Evolutionary conservation across 352 stramenopile genomes (phyloP), one percentile per base, ranked within the genome.

Genomic region (Pythium dissimile): DNA sequence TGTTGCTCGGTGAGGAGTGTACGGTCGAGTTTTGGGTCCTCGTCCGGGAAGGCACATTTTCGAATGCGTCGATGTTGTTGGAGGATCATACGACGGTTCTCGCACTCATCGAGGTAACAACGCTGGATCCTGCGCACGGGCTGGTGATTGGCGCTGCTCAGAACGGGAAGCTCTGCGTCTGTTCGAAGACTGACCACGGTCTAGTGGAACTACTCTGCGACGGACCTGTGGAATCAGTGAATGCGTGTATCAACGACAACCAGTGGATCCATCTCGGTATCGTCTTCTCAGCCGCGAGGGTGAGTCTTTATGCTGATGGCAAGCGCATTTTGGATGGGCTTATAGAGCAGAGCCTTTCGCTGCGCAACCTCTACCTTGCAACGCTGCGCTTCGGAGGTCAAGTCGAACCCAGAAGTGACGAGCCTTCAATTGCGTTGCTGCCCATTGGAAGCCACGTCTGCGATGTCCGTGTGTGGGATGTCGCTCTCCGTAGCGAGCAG

Each of bases 381-480:
- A 28, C 61, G 15, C 11, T 68, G 13, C 47, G 13, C 15, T 56
- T 56, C 31, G 49, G 49, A 28, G 49, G 18, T 18, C 13, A 24
- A 28, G 5, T 12, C 12, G 34, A 55, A 32, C 2, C 20, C 7
- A 41, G 5, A 7, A 6, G 3, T 24, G 26, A 10, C 26, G 34
- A 27, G 18, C 21, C 34, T 32, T 32, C 6, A 52, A 24, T 51
- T 51, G 34, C 43, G 43, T 13, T 53, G 11, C n/a, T 43, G 10
- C 18, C 55, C 7, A 46, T 79, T 5, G 38, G 49, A 30, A 66
- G 63, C 0, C 70, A 89, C 31, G 37, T 92, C 8, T 86, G 73
- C 20, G 75, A 88, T 61, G 61, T 89, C 43, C 70, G 75, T 0
- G 21, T 88, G 3, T 92, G 82, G 82, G 68, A 89, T 64, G 74